Percentiles rank a stretch among this genome's conserved stretches.
phyloP scores from a whole-genome alignment of 2,329 filamentous ascomycete species.

The Fusarium brachygibbosum region DNA sequence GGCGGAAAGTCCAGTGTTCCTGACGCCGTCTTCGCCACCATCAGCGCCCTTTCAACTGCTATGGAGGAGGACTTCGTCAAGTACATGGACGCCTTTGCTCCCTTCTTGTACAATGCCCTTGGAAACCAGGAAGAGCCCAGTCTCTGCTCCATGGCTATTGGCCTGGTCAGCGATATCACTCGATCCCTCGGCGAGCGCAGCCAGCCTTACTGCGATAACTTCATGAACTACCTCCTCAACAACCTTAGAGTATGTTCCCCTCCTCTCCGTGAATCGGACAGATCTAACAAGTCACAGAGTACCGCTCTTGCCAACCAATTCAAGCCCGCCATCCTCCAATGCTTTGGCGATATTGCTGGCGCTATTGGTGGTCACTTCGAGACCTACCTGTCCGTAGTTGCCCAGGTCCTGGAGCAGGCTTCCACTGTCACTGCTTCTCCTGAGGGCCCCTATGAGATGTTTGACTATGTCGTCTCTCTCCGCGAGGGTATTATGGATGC shows the following conservation, averaged over 20 bases:
- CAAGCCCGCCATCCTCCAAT: slow-evolving; percentile 97
- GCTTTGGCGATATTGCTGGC: slow-evolving; percentile 96
- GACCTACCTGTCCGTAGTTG: slow-evolving; percentile 91
- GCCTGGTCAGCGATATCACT: slow-evolving; percentile 95
- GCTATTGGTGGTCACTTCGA: slow-evolving; percentile 94
- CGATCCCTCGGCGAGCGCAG: slow-evolving; percentile 90
- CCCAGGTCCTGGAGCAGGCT: slow-evolving; percentile 93
- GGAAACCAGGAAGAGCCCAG: slow-evolving; percentile 95
- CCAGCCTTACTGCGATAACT: slow-evolving; percentile 94
- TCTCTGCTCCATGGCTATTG: slow-evolving; percentile 97
- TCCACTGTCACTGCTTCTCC: slow-evolving; percentile 82
- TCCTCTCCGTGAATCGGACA: neutral
- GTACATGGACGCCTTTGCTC: slow-evolving; percentile 96
- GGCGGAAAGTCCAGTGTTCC: slow-evolving; percentile 92
- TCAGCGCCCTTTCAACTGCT: slow-evolving; percentile 91
- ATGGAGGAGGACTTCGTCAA: slow-evolving; percentile 93
- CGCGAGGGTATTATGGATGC: slow-evolving; percentile 99
- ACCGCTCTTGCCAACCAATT: slow-evolving; percentile 92
- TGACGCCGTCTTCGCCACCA: slow-evolving; percentile 91
- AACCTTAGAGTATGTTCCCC: slow-evolving; percentile 79
- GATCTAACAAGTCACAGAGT: slow-evolving; percentile 66
- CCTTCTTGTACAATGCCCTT: slow-evolving; percentile 93
- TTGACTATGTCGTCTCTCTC: slow-evolving; percentile 94
- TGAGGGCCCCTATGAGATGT: slow-evolving; percentile 93
- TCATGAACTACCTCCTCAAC: slow-evolving; percentile 98